Evolutionary conservation across 78 protist species (phyloP), one percentile per base, ranked within the genome.

Genomic region (Emiliania huxleyi): DNA sequence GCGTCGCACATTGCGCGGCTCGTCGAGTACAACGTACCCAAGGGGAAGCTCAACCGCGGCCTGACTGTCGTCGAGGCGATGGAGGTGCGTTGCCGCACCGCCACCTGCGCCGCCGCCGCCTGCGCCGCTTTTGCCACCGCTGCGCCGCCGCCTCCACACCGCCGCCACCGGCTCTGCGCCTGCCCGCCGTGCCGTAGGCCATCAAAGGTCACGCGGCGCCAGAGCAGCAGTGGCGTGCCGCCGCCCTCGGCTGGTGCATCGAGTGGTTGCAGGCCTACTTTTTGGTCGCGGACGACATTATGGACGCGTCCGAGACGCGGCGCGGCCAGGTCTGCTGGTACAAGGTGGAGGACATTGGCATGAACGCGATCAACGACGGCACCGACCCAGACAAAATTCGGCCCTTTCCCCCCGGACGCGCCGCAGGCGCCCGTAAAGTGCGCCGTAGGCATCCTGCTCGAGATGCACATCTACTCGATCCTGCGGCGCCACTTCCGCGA

Each of bases 241-340:
- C 90, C 33, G 95, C 96, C 22, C 92, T 98, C 71, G 99, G 99
- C 29, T 98, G 99, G 99, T 93, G 97, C 87, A 93, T 97, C 55
- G 98, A 97, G 93, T 97, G 95, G 97, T 75, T 87, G 33, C 85
- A 90, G n/a, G 94, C 94, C 8, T 38, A 37, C 23, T 87, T 93
- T 2, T 15, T 98, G 44, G 98, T 99, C 22, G 95, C 98, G 26
- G 99, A 99, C 69, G 99, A 99, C 90, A 92, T 98, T 81, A 98
- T 98, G 99, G 99, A 99, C 90, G 92, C 88, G 29, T 96, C 98
- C 0, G 45, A 85, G 37, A 98, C 98, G 1, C 95, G 99, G 40
- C 94, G 99, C 12, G 99, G 99, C 6, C 90, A 95, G 71, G 98
- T 97, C 45, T 98, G 99, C 87, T 98, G 99, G 99, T 98, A 97